Conservation (phyloP, 352 stramenopile genomes). For the Phytopythium oedochilum region DNA sequence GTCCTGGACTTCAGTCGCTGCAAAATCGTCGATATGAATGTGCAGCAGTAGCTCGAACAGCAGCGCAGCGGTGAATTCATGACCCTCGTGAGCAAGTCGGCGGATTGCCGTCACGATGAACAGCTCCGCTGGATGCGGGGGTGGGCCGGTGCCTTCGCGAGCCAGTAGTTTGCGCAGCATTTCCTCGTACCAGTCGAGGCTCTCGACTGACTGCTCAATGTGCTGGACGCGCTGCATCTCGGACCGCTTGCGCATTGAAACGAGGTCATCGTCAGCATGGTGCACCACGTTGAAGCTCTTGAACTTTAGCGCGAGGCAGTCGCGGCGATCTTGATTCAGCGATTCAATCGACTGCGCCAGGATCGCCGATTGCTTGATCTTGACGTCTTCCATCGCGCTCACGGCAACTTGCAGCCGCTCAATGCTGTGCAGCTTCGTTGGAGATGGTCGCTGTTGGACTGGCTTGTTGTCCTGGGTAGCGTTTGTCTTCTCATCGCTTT, state of each 20-base stretch:
- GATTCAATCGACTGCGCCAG: constrained; percentile 34
- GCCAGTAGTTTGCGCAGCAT: constrained; percentile 40
- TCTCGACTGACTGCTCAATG: constrained; percentile 21
- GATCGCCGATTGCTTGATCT: constrained; percentile 25
- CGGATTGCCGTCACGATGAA: constrained; percentile 56
- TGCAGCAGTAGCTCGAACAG: constrained; percentile 40
- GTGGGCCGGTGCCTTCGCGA: constrained; percentile 16
- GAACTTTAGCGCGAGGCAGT: constrained; percentile 56
- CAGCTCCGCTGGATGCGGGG: constrained; percentile 38
- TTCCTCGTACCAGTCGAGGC: constrained; percentile 44
- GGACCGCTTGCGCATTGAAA: constrained; percentile 40
- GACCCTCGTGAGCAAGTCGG: constrained; percentile 31
- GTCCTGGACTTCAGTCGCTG: constrained; percentile 38
- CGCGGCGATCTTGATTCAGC: constrained; percentile 45
- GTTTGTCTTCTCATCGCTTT: not conserved
- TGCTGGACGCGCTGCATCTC: constrained; percentile 31
- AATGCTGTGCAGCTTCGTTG: constrained; percentile 33
- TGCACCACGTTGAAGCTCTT: constrained; percentile 28
- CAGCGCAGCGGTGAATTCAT: constrained; percentile 30
- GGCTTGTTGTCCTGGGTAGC: not conserved
- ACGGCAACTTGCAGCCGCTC: constrained; percentile 49
- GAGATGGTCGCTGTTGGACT: not conserved
- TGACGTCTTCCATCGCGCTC: constrained; percentile 37
- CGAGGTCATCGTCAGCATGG: constrained; percentile 35
- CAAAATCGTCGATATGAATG: constrained; percentile 46